These are phyloP conservation scores for Pythium brachiatum DNA, from an alignment of 352 stramenopile species.

Conservation along the genomic window DNA sequence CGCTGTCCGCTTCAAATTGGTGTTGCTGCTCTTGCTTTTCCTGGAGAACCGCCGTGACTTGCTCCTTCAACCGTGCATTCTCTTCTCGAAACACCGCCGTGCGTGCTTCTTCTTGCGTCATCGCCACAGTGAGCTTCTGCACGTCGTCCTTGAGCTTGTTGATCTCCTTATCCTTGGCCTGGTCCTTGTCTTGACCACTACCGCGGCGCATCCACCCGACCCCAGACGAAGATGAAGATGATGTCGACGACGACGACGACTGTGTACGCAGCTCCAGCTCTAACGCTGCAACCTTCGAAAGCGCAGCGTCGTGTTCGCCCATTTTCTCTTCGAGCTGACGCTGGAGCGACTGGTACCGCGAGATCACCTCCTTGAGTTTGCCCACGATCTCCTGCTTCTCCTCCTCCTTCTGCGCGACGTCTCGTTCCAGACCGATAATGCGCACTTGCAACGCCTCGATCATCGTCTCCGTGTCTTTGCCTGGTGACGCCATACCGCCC, in stretches of 20 bases:
- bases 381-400: constrained; percentile 46
- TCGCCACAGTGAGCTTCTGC: constrained; percentile 23
- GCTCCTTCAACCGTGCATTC: constrained; percentile 45
- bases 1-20: constrained; percentile 29
- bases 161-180: constrained; percentile 31
- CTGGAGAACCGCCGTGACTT: constrained; percentile 38
- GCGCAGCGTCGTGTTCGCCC: constrained; percentile 40
- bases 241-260: constrained; percentile 8
- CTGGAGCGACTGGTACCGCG: constrained; percentile 48
- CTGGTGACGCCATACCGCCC: neutral
- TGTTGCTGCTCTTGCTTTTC: constrained; percentile 55
- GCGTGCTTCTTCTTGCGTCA: constrained; percentile 46
- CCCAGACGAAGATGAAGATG: constrained; percentile 2
- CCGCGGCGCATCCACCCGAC: constrained; percentile 21
- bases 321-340: constrained; percentile 49
- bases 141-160: constrained; percentile 37
- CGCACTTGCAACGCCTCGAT: constrained; percentile 22
- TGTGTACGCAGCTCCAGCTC: constrained; percentile 45
- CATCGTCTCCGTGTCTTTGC: constrained; percentile 6
- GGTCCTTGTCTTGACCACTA: constrained; percentile 2
- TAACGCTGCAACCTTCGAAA: constrained; percentile 53
- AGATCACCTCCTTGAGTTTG: constrained; percentile 53
- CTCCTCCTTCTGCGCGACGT: constrained; percentile 39
- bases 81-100: constrained; percentile 56
- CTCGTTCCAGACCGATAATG: constrained; percentile 31